These are phyloP conservation scores for Corylus heterophylla DNA, from an alignment of 306 rosid species.

Conservation along the genomic window DNA sequence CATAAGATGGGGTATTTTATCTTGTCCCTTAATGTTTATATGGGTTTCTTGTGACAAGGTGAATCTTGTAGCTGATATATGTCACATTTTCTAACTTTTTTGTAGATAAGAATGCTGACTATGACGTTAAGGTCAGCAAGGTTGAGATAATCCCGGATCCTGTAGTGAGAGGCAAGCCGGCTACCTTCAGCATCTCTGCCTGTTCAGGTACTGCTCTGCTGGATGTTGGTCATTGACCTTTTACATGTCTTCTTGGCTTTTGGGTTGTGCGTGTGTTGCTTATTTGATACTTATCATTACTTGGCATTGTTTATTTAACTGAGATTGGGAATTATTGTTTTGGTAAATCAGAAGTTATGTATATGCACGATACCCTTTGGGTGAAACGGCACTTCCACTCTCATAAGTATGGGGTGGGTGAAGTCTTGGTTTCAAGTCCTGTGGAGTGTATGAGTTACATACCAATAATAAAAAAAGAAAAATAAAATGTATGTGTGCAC, in stretches of 20 bases:
- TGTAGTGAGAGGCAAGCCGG: conserved; percentile 68
- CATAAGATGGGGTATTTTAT: too few species aligned
- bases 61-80: neutral
- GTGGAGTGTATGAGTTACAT: neutral
- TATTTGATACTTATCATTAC: neutral
- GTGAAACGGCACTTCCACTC: neutral
- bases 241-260: neutral
- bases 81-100: neutral
- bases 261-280: too few species aligned
- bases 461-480: too few species aligned
- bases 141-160: conserved; percentile 80
- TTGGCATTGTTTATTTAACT: neutral
- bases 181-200: conserved; percentile 78
- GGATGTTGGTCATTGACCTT: conserved; percentile 6
- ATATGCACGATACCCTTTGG: neutral
- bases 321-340: neutral
- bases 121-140: conserved; percentile 63
- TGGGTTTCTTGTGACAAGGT: neutral
- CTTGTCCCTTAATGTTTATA: neutral
- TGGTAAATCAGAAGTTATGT: neutral
- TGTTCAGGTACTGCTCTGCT: conserved; percentile 49
- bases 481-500: too few species aligned
- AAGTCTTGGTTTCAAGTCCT: neutral
- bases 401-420: neutral
- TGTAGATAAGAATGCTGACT: conserved; percentile 65